Evolutionary conservation across 1,139 yeast species (phyloP), one percentile per base, ranked within the genome.

Genomic region (Candida mesenterica): DNA sequence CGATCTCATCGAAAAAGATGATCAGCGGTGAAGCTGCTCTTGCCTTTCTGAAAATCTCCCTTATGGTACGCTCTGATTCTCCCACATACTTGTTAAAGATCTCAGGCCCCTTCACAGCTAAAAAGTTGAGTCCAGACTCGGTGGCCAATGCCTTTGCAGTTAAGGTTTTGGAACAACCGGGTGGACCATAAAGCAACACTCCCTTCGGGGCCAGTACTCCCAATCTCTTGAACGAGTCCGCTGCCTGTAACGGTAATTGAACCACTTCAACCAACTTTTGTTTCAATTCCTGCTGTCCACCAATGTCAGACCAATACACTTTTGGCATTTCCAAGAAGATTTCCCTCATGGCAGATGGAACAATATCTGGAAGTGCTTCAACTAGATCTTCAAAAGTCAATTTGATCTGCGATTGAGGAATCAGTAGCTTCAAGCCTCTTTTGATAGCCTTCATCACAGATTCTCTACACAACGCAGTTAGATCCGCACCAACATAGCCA

Each of bases 341-440:
- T 54, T 94, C 98, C 41, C 96, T 75, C 98, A 94, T 92, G 2
- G 97, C 98, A 41, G 95, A 85, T 1, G 98, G 98, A 33, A 95
- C 72, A 5, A 92, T 79, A 22, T 86, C 94, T 1, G 80, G 64
- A 52, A 89, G 59, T 0, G 97, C 92, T 15, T 61, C 61, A 30
- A 77, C 76, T 17, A 90, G 66, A 52, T 90, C 96, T 1, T 56
- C 62, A 7, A 66, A 38, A 2, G 58, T 55, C 5, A 70, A 56
- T 16, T 59, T 63, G 8, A 65, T 54, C 1, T 59, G 46, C 0
- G 44, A 34, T 15, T 61, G 65, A 0, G 55, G 43, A 1, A 45
- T 41, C 2, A 44, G 45, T 1, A 32, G 15, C 19, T 45, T 46
- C 13, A 79, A 50, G 0, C 86, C 82, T 32, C 84, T 62, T 39